These are phyloP conservation scores for Geotrichum bryndzae DNA, from an alignment of 1,139 yeast species.

Conservation along the genomic window DNA sequence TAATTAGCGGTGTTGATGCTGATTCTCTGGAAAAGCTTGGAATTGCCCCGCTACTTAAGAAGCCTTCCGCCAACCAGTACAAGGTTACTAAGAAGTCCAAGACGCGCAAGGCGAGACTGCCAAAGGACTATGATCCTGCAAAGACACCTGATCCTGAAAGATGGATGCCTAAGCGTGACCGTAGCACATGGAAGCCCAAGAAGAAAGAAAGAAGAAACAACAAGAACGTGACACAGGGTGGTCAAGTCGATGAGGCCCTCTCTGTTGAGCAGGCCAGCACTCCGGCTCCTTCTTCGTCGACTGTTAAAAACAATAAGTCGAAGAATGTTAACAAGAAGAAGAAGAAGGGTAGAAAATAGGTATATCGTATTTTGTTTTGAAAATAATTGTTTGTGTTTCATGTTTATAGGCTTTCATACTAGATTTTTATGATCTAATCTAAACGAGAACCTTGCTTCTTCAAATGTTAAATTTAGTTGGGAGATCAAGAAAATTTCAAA, in stretches of 20 bases:
- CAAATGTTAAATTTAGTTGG: neutral
- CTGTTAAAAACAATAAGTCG: conserved; percentile 21
- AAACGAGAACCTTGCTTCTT: neutral
- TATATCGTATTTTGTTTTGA: neutral
- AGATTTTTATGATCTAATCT: neutral
- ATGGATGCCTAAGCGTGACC: conserved; percentile 84
- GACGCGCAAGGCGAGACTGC: conserved; percentile 35
- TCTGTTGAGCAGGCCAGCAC: conserved; percentile 41
- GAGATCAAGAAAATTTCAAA: neutral
- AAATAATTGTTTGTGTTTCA: neutral
- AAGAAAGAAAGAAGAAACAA: conserved; percentile 38
- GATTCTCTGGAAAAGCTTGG: conserved; percentile 40
- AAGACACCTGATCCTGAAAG: conserved; percentile 59
- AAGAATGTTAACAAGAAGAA: conserved; percentile 44
- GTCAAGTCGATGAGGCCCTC: conserved; percentile 46
- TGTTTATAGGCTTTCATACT: neutral
- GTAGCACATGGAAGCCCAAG: conserved; percentile 77
- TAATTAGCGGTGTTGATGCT: conserved; percentile 41
- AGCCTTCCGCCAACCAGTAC: conserved; percentile 19
- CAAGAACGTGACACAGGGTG: conserved; percentile 62
- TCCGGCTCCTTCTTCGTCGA: conserved; percentile 25
- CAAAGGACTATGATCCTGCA: conserved; percentile 40
- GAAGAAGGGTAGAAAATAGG: conserved; percentile 43
- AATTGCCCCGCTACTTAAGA: conserved; percentile 34
- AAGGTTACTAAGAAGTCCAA: conserved; percentile 30